A percentile compares a stretch with the other conserved stretches of the same genome.
These are phyloP conservation scores for Solanum ossicruentum DNA, from an alignment of 257 asterid species.

Conservation along the genomic window DNA sequence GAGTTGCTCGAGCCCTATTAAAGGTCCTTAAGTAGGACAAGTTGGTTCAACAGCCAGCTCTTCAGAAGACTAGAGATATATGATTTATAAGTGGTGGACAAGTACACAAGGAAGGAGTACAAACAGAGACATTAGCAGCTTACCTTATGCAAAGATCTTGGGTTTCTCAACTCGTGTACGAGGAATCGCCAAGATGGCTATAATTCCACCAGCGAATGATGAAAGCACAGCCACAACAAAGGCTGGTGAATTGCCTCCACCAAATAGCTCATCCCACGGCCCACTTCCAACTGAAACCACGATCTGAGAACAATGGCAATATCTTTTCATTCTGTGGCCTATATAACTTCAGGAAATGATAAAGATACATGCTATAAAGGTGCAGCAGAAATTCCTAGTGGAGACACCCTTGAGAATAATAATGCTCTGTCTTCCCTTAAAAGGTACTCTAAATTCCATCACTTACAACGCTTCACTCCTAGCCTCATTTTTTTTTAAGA, in stretches of 20 bases:
- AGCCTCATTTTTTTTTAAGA: neutral
- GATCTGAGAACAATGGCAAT: conserved; percentile 29
- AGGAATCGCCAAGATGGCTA: conserved; percentile 81
- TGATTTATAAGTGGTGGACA: neutral
- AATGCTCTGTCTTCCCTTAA: neutral
- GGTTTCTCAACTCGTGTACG: conserved; percentile 55
- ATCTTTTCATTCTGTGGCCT: neutral
- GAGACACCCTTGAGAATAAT: neutral
- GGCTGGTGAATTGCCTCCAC: conserved; percentile 88
- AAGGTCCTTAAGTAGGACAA: neutral
- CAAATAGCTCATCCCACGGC: conserved; percentile 63
- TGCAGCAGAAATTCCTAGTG: neutral
- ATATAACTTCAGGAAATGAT: neutral
- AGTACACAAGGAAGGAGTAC: neutral
- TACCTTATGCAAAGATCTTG: conserved; percentile 48
- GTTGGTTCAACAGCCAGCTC: neutral
- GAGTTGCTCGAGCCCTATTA: neutral
- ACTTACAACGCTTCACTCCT: neutral
- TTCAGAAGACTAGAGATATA: neutral
- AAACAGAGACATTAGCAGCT: neutral
- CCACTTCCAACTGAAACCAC: conserved; percentile 77
- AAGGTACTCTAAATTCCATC: neutral
- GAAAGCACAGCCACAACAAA: conserved; percentile 52
- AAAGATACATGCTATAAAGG: neutral
- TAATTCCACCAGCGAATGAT: conserved; percentile 48